Evolutionary conservation across 495 filamentous ascomycete genomes (phyloP).

Genomic region (Penicillium steckii): DNA sequence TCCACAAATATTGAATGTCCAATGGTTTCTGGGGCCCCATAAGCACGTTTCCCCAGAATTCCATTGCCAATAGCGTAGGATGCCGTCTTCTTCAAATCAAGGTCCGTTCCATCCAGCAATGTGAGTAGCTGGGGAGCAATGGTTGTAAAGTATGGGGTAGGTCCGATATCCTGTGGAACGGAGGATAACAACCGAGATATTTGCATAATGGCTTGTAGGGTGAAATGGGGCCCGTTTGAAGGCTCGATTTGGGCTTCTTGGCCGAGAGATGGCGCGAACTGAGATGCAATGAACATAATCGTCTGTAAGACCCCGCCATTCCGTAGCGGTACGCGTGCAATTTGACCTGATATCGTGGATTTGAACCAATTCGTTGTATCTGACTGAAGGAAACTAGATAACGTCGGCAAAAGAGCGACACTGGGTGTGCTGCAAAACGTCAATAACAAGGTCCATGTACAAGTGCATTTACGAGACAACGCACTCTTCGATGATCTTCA

Average conservation of each 20-base stretch:
- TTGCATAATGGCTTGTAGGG: conserved; percentile 69
- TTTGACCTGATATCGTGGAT: conserved; percentile 44
- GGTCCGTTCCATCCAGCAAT: conserved; percentile 64
- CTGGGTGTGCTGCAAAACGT: conserved; percentile 38
- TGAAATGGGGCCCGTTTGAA: conserved; percentile 60
- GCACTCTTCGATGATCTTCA: conserved; percentile 43
- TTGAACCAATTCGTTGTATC: conserved; percentile 49
- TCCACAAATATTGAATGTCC: conserved; percentile 69
- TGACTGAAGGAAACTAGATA: conserved; percentile 48
- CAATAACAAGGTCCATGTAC: conserved; percentile 11
- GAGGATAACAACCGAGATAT: conserved; percentile 62
- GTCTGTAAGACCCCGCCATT: conserved; percentile 63
- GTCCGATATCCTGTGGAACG: conserved; percentile 56
- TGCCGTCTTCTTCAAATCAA: conserved; percentile 63
- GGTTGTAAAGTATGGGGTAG: conserved; percentile 57
- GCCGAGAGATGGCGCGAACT: conserved; percentile 48
- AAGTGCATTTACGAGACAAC: neutral
- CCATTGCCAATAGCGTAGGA: conserved; percentile 74
- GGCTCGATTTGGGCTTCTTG: conserved; percentile 33
- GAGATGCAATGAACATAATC: conserved; percentile 67
- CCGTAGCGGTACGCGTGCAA: conserved; percentile 66
- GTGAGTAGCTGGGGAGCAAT: conserved; percentile 66
- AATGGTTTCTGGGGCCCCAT: conserved; percentile 65
- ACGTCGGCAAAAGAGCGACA: conserved; percentile 40
- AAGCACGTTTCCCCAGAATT: conserved; percentile 63